Percentiles rank a stretch among this genome's conserved stretches.
Evolutionary conservation across 2,329 filamentous ascomycete genomes (phyloP).

Genomic region (Pseudogymnoascus sp.): DNA sequence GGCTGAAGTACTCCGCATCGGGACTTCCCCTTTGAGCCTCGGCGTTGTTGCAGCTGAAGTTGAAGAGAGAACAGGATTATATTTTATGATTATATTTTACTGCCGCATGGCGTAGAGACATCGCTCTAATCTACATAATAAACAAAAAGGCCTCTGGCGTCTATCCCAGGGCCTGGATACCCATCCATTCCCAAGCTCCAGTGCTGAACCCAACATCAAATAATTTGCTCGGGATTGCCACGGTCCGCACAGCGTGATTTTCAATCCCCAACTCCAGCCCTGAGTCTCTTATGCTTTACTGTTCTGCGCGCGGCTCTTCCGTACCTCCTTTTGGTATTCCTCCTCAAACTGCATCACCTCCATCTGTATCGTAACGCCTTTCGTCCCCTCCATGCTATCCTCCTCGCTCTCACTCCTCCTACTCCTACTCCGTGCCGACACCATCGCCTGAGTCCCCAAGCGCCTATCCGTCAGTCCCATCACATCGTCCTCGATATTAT

Average conservation of each 20-base stretch:
- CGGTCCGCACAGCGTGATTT: not conserved
- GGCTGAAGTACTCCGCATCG: not conserved
- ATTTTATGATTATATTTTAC: not conserved
- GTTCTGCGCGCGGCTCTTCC: not conserved
- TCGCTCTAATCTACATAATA: not conserved
- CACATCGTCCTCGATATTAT: slow-evolving; percentile 7
- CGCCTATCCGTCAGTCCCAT: not conserved
- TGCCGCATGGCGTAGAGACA: not conserved
- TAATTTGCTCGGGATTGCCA: not conserved
- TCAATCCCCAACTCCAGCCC: not conserved
- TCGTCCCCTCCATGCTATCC: not conserved
- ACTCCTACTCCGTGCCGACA: not conserved
- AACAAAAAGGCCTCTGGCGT: not conserved
- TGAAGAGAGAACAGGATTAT: not conserved
- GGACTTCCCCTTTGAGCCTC: not conserved
- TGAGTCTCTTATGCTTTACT: not conserved
- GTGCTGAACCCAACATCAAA: not conserved
- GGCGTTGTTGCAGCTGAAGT: not conserved
- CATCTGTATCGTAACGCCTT: slow-evolving; percentile 7
- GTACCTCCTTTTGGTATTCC: not conserved
- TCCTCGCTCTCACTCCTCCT: not conserved
- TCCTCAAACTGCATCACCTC: slow-evolving; percentile 3
- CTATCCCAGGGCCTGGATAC: not conserved
- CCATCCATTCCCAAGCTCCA: not conserved
- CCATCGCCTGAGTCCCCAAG: not conserved